Evolutionary conservation across 2,329 filamentous ascomycete genomes (phyloP), one percentile per base, ranked within the genome.

Genomic region (Phaeoacremonium minimum): DNA sequence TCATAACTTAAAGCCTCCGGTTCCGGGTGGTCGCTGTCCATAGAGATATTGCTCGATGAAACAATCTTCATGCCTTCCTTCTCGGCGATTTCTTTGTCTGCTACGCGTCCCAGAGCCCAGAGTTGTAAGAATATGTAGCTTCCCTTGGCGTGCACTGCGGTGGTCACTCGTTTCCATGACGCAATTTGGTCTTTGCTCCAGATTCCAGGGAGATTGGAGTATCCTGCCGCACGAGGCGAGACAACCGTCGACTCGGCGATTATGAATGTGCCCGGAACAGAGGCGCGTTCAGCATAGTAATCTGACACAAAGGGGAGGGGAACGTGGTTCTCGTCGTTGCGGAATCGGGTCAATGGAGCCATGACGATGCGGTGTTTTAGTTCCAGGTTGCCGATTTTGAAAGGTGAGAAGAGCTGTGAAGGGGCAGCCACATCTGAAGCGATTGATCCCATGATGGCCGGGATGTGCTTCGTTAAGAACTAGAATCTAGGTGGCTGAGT

Each of bases 101-200:
- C 63, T 15, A 52, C 52, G 0, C 65, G 62, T 0, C 65, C 65
- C 0, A 64, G 56, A 11, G 57, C 54, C 62, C 63, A 84, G 1
- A 85, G 63, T 55, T 85, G 82, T n/a, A 69, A 53, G 55, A 71
- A 83, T 42, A 83, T 77, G 48, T 66, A 73, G 28, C 66, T 69
- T 29, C 76, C 76, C 45, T 77, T 75, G 18, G 65, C 65, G 56
- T 85, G 82, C 2, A 85, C 78, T 2, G 71, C 74, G 32, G 76
- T 69, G 2, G 74, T 77, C 18, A 85, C 60, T 37, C 66, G 60
- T 12, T 67, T 73, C 81, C 80, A 85, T 0, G 65, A 73, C 1
- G 64, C 64, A 31, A 75, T 64, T 45, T 83, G 78, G 15, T 61
- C 66, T 2, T 66, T 53, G 29, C 56, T 70, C 46, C 66, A 81